Percentiles rank a stretch among this genome's conserved stretches.
phyloP scores from a whole-genome alignment of 176 grass and related monocot genomes.

The Oryza brachyantha region DNA sequence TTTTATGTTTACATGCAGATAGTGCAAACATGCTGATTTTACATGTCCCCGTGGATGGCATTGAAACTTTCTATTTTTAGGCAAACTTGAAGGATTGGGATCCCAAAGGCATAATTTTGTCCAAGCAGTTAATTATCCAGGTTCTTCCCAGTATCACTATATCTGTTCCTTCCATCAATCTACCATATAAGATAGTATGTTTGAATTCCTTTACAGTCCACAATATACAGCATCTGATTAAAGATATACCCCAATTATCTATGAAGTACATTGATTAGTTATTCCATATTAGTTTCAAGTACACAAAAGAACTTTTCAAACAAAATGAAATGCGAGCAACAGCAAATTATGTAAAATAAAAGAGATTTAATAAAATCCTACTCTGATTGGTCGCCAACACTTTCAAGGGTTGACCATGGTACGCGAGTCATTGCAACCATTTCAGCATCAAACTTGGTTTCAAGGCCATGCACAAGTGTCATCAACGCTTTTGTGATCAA shows the following conservation, averaged over 20 bases:
- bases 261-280: background rate
- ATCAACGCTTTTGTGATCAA: slow-evolving; percentile 95
- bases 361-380: slow-evolving; percentile 44
- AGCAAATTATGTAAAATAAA: slow-evolving; percentile 14
- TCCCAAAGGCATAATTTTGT: background rate
- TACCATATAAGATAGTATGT: background rate
- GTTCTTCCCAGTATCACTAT: background rate
- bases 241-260: slow-evolving; percentile 6
- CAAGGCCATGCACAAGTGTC: slow-evolving; percentile 93
- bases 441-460: slow-evolving; percentile 99
- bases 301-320: background rate
- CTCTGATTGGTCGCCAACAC: slow-evolving; percentile 98
- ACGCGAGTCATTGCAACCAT: slow-evolving; percentile 95
- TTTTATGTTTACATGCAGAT: background rate
- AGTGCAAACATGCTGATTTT: slow-evolving; percentile 1
- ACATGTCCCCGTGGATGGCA: background rate
- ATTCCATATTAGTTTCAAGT: slow-evolving; percentile 19
- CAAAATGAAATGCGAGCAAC: slow-evolving; percentile 14
- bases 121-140: slow-evolving; percentile 6
- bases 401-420: slow-evolving; percentile 94
- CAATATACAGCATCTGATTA: background rate
- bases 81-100: background rate
- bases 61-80: background rate
- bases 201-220: background rate
- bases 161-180: background rate